Evolutionary conservation across 192 early-diverging fungal species (phyloP), one percentile per base, ranked within the genome.

Genomic region (Backusella westeae): DNA sequence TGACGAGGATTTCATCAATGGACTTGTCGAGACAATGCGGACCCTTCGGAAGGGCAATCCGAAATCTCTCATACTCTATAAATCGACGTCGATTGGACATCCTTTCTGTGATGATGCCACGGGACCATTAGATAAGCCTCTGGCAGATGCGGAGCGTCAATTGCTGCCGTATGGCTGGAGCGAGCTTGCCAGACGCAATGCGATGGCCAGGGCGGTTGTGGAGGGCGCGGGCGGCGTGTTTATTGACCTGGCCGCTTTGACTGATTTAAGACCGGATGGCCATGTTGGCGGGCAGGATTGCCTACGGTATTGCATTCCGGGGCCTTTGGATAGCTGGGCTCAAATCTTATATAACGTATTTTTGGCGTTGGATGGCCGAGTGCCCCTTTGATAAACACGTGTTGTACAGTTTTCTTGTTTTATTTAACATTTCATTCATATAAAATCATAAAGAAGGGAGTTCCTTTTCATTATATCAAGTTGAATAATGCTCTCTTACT

Each of bases 261-360:
- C 80, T 23, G 81, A 83, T 29, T 46, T 69, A 21, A 74, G 87
- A 38, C 81, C 84, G 0, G 88, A 89, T 77, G 88, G 84, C 1
- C 85, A 89, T 84, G 75, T 89, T 9, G 88, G 87, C 7, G 85
- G 85, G 4, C 83, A 81, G 38, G 88, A 89, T 74, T 89, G 88
- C 81, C 65, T 88, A 41, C 78, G 87, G 29, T 89, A 87, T 77
- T 87, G 84, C 71, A 84, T 87, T 34, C 88, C 88, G 3, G 88
- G 88, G 9, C 88, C 88, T 1, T 77, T 83, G 6, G 88, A 89
- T 69, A 80, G 80, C 34, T 88, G 87, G 88, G 76, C 65, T 49
- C 67, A 67, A n/a, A 49, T 83, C 8, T 53, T 83, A 26, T 83
- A 83, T 42, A 77, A 83, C 67, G 39, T 75, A 1, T 80, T 83